These are phyloP conservation scores for Botryobasidium botryosum DNA, from an alignment of 768 basidiomycete species.

Conservation along the genomic window DNA sequence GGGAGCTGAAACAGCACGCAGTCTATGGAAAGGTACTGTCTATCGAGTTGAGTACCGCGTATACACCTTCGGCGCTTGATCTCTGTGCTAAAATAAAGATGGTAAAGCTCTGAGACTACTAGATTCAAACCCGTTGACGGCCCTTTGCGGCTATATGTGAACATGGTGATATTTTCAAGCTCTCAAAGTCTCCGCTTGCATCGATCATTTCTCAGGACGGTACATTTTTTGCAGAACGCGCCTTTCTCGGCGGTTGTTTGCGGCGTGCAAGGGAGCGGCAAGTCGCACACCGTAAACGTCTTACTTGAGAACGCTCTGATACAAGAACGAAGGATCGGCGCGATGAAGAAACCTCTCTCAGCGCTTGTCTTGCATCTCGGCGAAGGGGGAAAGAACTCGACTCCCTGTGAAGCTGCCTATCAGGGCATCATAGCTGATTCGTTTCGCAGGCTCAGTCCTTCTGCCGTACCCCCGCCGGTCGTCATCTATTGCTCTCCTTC, in stretches of 20 bases:
- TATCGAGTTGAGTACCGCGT: too few relatives aligned
- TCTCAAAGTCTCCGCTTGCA: neutral
- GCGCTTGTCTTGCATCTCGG: constrained; percentile 56
- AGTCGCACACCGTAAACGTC: constrained; percentile 8
- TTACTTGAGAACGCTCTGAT: constrained; percentile 7
- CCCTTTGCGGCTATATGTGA: constrained; percentile 45
- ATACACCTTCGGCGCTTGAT: too few relatives aligned
- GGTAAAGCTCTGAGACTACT: neutral
- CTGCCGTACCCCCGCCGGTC: constrained; percentile 14
- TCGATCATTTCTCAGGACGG: too few relatives aligned
- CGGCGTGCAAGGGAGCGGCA: constrained; percentile 8
- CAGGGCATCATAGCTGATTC: constrained; percentile 24
- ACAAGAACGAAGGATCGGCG: constrained; percentile 4
- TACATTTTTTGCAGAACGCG: constrained; percentile 3
- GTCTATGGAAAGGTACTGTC: constrained; percentile 35
- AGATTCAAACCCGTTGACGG: neutral
- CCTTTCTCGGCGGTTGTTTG: constrained; percentile 9
- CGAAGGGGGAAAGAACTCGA: constrained; percentile 39
- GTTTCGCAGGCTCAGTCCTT: too few relatives aligned
- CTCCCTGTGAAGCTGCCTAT: constrained; percentile 55
- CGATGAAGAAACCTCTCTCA: constrained; percentile 16
- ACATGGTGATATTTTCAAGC: constrained; percentile 29
- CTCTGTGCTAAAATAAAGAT: neutral
- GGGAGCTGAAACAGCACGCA: constrained; percentile 33
- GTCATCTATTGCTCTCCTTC: constrained; percentile 43